Conservation (phyloP, 2,329 filamentous ascomycete genomes). For the Pseudocercospora macadamiae region DNA sequence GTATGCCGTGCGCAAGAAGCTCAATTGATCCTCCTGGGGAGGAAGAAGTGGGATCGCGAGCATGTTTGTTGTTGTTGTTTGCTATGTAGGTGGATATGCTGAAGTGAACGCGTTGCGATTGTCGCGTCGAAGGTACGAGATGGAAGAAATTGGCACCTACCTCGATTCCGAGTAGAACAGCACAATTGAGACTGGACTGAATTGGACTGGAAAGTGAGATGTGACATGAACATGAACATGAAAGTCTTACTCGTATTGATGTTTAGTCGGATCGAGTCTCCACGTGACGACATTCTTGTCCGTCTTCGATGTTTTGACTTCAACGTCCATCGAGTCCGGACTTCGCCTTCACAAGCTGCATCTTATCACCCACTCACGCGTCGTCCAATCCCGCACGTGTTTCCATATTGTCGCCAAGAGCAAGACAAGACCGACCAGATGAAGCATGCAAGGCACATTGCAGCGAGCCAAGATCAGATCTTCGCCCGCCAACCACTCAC, state of each 20-base stretch:
- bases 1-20: conserved; percentile 29
- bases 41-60: conserved; percentile 38
- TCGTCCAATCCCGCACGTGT: background rate
- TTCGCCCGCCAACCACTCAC: background rate
- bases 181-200: background rate
- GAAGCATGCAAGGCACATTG: background rate
- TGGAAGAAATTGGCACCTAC: too few species aligned
- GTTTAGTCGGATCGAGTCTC: too few species aligned
- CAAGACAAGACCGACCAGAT: background rate
- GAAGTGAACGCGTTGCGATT: background rate
- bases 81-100: background rate
- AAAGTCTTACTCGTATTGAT: too few species aligned
- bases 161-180: background rate
- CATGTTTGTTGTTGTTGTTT: too few species aligned
- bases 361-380: background rate
- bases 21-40: conserved; percentile 34
- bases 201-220: too few species aligned
- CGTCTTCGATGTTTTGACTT: too few species aligned
- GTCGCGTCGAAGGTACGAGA: too few species aligned
- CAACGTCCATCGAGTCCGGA: too few species aligned
- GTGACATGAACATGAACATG: too few species aligned
- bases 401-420: background rate
- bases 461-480: background rate
- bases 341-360: too few species aligned
- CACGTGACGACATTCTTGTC: too few species aligned